phyloP scores from a whole-genome alignment of 768 basidiomycete species.

The Wakefieldia striispora region DNA sequence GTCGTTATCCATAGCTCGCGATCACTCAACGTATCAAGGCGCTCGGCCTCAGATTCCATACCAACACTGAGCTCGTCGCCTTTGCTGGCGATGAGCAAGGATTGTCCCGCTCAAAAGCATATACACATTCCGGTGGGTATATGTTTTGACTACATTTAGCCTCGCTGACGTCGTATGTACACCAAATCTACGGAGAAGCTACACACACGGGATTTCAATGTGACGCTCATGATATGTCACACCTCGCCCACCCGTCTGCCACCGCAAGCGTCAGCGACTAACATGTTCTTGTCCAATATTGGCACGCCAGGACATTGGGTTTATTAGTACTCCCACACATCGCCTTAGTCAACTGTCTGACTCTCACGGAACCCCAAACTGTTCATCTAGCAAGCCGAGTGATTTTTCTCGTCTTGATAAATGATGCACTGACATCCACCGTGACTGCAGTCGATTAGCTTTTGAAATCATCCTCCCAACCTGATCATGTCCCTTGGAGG shows the following conservation, averaged over 20 bases:
- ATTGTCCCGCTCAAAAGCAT: conserved; percentile 70
- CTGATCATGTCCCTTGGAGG: too few relatives aligned
- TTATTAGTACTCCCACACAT: too few relatives aligned
- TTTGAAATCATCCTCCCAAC: too few relatives aligned
- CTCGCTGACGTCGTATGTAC: too few relatives aligned
- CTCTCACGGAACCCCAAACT: too few relatives aligned
- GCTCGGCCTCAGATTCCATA: conserved; percentile 65
- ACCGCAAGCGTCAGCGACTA: neutral
- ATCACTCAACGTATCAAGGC: conserved; percentile 75
- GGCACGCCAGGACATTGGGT: conserved; percentile 50
- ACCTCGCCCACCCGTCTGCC: neutral
- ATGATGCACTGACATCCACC: too few relatives aligned
- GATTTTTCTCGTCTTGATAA: too few relatives aligned
- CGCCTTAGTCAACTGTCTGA: too few relatives aligned
- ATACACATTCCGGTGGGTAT: conserved; percentile 73
- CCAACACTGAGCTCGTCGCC: conserved; percentile 74
- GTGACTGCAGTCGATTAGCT: too few relatives aligned
- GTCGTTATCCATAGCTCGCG: conserved; percentile 39
- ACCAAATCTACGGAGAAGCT: too few relatives aligned
- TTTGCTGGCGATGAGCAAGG: conserved; percentile 96
- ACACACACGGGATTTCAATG: too few relatives aligned
- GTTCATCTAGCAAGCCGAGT: too few relatives aligned
- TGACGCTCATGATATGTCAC: conserved; percentile 48
- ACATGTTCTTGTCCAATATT: conserved; percentile 46
- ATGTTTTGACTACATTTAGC: neutral